phyloP scores from a whole-genome alignment of 495 filamentous ascomycete species.

The Evernia prunastri region DNA sequence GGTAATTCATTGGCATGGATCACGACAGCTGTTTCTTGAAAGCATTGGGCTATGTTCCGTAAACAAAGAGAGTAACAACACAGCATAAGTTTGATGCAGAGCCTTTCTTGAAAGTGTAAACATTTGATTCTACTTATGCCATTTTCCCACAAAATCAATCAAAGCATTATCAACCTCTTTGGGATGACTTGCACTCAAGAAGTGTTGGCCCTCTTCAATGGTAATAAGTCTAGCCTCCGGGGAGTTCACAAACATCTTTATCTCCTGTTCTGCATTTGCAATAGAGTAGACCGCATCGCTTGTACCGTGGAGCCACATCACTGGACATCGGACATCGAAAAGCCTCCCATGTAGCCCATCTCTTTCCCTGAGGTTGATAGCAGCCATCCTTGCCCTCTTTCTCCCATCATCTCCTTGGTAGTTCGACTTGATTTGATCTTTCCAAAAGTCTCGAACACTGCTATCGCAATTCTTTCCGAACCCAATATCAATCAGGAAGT shows the following conservation, averaged over 20 bases:
- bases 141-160: conserved; percentile 45
- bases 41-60: neutral
- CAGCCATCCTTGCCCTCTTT: conserved; percentile 48
- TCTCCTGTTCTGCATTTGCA: conserved; percentile 46
- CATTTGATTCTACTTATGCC: conserved; percentile 20
- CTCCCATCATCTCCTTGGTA: conserved; percentile 56
- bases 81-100: neutral
- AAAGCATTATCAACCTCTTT: conserved; percentile 48
- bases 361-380: conserved; percentile 50
- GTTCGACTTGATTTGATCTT: conserved; percentile 42
- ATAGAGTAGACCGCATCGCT: conserved; percentile 46
- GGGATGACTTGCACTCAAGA: conserved; percentile 50
- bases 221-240: conserved; percentile 43
- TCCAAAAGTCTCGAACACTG: conserved; percentile 46
- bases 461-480: conserved; percentile 43
- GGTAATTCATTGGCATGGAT: neutral
- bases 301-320: conserved; percentile 59
- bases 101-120: neutral
- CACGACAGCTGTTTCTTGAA: neutral
- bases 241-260: conserved; percentile 50
- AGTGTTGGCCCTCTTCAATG: conserved; percentile 51
- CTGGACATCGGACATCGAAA: conserved; percentile 51
- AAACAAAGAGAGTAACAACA: neutral
- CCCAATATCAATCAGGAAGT: conserved; percentile 49
- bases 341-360: conserved; percentile 51